Evolutionary conservation across 345 rosid species (phyloP).

Genomic region (Sisymbrium irio): DNA sequence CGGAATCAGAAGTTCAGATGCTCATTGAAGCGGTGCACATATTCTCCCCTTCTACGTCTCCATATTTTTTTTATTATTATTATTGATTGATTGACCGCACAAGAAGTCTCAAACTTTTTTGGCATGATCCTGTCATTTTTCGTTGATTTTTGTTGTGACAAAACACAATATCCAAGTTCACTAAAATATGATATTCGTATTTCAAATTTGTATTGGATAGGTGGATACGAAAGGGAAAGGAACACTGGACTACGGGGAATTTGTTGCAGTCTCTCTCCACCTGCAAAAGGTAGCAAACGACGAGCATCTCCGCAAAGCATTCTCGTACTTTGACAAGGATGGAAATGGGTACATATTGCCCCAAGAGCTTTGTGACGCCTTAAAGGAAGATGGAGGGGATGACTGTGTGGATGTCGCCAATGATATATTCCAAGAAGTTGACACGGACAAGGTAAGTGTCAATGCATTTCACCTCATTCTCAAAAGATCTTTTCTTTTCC

Average conservation of each 20-base stretch:
- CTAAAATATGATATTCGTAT: constrained; percentile 7
- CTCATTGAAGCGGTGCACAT: constrained; percentile 91
- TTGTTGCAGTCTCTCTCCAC: constrained; percentile 87
- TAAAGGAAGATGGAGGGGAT: constrained; percentile 96
- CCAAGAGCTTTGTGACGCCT: constrained; percentile 81
- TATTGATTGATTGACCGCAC: constrained; percentile 3
- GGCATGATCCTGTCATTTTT: constrained; percentile 5
- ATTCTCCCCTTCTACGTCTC: constrained; percentile 21
- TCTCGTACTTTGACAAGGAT: constrained; percentile 97
- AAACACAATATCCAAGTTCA: neutral
- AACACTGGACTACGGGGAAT: constrained; percentile 85
- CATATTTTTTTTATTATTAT: neutral
- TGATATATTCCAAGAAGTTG: constrained; percentile 99
- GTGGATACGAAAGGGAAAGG: constrained; percentile 95
- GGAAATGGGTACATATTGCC: constrained; percentile 86
- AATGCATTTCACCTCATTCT: neutral
- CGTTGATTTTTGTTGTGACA: neutral
- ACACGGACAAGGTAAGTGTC: constrained; percentile 81
- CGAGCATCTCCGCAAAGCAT: constrained; percentile 95
- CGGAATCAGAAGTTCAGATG: constrained; percentile 93
- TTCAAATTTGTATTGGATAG: constrained; percentile 44
- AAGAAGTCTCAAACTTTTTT: constrained; percentile 5
- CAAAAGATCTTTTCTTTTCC: constrained; percentile 19
- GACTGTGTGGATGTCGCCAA: constrained; percentile 89
- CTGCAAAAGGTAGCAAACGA: constrained; percentile 92